These are phyloP conservation scores for Tuber calosporum DNA, from an alignment of 495 filamentous ascomycete species.

Conservation along the genomic window DNA sequence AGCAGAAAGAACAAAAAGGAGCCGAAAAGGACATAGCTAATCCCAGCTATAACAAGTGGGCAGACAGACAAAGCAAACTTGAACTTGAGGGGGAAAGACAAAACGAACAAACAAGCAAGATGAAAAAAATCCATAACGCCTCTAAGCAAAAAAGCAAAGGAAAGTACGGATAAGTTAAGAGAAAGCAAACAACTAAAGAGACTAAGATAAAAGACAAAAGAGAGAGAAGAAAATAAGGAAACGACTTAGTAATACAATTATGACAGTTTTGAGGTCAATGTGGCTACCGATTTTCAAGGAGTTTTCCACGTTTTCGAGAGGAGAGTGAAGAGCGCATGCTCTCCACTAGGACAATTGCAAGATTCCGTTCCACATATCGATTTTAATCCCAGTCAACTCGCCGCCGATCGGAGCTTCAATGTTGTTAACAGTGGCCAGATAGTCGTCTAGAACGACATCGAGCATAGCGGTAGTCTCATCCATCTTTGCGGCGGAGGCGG, in stretches of 20 bases:
- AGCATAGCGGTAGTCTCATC: constrained; percentile 34
- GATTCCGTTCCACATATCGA: constrained; percentile 37
- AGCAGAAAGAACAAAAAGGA: neutral
- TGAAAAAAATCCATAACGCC: neutral
- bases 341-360: constrained; percentile 13
- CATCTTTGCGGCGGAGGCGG: constrained; percentile 34
- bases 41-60: neutral
- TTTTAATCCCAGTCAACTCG: constrained; percentile 32
- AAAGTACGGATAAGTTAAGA: constrained; percentile 21
- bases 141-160: constrained; percentile 28
- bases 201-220: constrained; percentile 10
- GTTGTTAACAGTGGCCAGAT: constrained; percentile 21
- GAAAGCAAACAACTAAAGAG: constrained; percentile 26
- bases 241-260: constrained; percentile 22
- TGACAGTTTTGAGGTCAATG: constrained; percentile 2
- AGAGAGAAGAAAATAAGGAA: constrained; percentile 10
- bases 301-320: neutral
- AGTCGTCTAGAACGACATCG: constrained; percentile 27
- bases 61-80: neutral
- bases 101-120: neutral
- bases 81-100: constrained; percentile 3
- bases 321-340: neutral
- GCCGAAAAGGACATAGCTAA: neutral
- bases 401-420: constrained; percentile 31
- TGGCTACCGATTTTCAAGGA: neutral